Evolutionary conservation across 768 basidiomycete species (phyloP).

Genomic region (Lactifluus subvellereus): DNA sequence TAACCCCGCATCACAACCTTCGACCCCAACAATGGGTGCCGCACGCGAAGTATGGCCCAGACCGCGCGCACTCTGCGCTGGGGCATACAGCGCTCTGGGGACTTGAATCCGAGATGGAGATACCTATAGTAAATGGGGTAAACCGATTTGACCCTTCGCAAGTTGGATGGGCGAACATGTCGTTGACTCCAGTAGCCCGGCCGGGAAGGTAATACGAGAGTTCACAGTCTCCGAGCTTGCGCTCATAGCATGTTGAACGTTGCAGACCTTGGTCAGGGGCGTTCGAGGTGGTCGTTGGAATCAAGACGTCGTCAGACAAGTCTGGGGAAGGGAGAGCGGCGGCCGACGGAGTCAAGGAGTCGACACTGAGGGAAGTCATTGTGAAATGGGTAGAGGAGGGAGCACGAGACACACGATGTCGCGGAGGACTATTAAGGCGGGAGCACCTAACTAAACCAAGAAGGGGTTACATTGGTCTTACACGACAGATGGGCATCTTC

Average conservation of each 20-base stretch:
- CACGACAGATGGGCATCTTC: too few relatives aligned
- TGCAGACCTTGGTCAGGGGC: background rate
- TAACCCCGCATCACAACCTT: conserved; percentile 54
- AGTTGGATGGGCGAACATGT: conserved; percentile 52
- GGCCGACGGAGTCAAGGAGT: background rate
- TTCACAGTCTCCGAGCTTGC: conserved; percentile 69
- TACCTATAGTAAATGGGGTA: conserved; percentile 47
- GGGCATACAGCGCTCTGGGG: conserved; percentile 39
- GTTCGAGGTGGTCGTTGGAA: background rate
- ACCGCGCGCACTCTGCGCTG: conserved; percentile 47
- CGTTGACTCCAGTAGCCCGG: conserved; percentile 76
- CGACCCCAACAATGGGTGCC: conserved; percentile 70
- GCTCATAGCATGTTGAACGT: conserved; percentile 34
- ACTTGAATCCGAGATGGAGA: conserved; percentile 63
- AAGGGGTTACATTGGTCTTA: too few relatives aligned
- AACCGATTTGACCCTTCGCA: background rate
- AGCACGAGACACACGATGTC: background rate
- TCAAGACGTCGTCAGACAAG: conserved; percentile 7
- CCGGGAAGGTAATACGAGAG: conserved; percentile 75
- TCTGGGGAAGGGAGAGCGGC: conserved; percentile 10
- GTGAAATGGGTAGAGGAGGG: background rate
- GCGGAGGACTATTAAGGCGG: conserved; percentile 7
- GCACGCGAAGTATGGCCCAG: conserved; percentile 67
- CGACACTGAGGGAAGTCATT: background rate
- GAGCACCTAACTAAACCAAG: too few relatives aligned